Base-by-base conservation (phyloP, 2,329 filamentous ascomycete species). In the Penicillium aurantiogriseum region DNA sequence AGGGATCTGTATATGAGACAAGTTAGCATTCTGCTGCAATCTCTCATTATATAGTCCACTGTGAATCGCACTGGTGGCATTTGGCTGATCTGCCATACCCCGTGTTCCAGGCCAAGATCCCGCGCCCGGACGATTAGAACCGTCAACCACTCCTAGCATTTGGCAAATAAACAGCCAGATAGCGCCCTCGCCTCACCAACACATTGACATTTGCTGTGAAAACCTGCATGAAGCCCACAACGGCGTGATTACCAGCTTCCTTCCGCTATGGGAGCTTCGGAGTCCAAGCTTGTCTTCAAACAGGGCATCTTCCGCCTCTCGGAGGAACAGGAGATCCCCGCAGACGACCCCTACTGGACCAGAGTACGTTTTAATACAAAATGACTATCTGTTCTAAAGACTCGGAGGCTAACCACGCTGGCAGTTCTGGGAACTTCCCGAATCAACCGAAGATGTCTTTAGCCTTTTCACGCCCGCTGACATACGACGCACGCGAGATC, bases 211-310 rank as follows among this genome's bases (percentile, higher is more conserved):
- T 25, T 56, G 15, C 48, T 45, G 31, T 33, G 35, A 35, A 53
- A 29, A 39, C 49, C 66, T 69, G 59, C 57, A 71, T 72, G 71
- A 69, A 51, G 62, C 61, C 57, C 56, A 54, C 48, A 57, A 43
- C 51, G 52, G 59, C 56, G 59, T 71, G 63, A 73, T 63, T 36
- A 48, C 13, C 56, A 57, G 59, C 62, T 62, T 60, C 64, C 60
- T 65, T 69, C 65, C 72, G 61, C 70, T 56, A 99, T 99, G 94
- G 94, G 94, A 77, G 93, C 93, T 73, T 97, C 93, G 78, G 93
- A 97, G 80, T 97, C 93, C 70, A 97, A 97, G 84, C 87, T 97
- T 73, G 91, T 93, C 73, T 97, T 99, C 84, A 97, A 97, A 79
- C 91, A 96, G 79, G 93, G 92, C 78, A 96, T 97, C 80, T 97